Base-by-base conservation (phyloP, 768 basidiomycete species). In the Xerocomellus chrysenteron region DNA sequence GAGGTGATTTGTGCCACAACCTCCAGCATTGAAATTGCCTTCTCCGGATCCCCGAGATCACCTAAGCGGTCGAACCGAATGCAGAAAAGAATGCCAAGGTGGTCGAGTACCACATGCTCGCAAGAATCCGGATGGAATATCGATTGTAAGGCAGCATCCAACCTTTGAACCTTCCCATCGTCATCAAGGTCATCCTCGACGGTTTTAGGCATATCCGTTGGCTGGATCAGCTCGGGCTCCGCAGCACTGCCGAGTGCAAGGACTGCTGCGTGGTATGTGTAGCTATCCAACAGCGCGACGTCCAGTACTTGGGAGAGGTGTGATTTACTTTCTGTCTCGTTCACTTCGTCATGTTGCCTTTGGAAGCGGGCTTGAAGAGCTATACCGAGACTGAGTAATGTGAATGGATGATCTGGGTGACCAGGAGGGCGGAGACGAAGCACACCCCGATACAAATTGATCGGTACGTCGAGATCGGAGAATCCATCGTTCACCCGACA, bases 351-450 rank as follows among this genome's bases (percentile, higher is more conserved):
- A 0, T 33, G 52, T 24, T n/a, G 45, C n/a, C 50, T 47, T 21
- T 51, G 41, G 42, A 57, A 64, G 13, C 64, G 55, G 5, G 47
- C 40, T 16, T 11, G 8, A 9, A 65, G 47, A 10, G 58, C 58
- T n/a, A 26, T 37, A 3, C 28, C 41, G 14, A 60, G 55, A 37
- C 33, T 51, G 21, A 50, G 28, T 14, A 53, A 30, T n/a, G 55
- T 40, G 12, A 8, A 26, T 17, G 45, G 24, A 24, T 53, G 43
- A 13, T 57, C 58, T 1, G 55, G 47, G 30, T 60, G 55, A 41
- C 33, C 41, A 28, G 14, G 11, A 16, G 55, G 58, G 16, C 50
- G 47, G 1, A 54, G 56, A 21, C 10, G 16, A 33, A 60, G 59
- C 1, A 21, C 30, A 3, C 35, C 52, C 43, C 37, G 32, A 21